Percentiles rank a stretch among this genome's conserved stretches.
Conservation (phyloP, 768 basidiomycete species). For the Infundibulicybe gibba region DNA sequence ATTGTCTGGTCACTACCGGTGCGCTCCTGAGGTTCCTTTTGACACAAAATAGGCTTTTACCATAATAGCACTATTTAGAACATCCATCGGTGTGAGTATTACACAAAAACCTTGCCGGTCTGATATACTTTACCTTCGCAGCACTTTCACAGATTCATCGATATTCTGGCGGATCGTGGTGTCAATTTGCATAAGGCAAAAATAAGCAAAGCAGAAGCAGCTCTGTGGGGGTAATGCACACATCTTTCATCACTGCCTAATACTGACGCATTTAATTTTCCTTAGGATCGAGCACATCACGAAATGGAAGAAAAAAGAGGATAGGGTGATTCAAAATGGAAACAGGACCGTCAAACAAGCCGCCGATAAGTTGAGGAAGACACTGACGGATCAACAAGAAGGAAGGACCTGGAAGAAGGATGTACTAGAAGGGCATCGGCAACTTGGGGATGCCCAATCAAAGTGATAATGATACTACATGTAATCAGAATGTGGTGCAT, state of each 20-base stretch:
- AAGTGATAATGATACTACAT: too few relatives aligned
- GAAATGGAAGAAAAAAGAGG: slow-evolving; percentile 40
- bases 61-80: slow-evolving; percentile 29
- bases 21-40: neutral
- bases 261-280: slow-evolving; percentile 1
- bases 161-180: slow-evolving; percentile 45
- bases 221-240: slow-evolving; percentile 48
- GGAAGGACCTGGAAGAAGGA: neutral
- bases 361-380: slow-evolving; percentile 17
- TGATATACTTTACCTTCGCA: slow-evolving; percentile 14
- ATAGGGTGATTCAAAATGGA: slow-evolving; percentile 18
- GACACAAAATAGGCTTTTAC: neutral
- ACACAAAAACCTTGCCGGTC: neutral
- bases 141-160: slow-evolving; percentile 60
- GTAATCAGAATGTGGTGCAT: too few relatives aligned
- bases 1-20: slow-evolving; percentile 66
- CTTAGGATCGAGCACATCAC: slow-evolving; percentile 43
- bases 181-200: slow-evolving; percentile 59
- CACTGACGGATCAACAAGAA: neutral
- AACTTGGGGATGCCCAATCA: too few relatives aligned
- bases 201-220: slow-evolving; percentile 57
- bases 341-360: slow-evolving; percentile 28
- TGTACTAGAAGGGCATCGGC: too few relatives aligned
- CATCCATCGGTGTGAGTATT: slow-evolving; percentile 46
- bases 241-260: neutral